phyloP scores from a whole-genome alignment of 805 yeast genomes.

The Maudiozyma serrabonitensis region DNA sequence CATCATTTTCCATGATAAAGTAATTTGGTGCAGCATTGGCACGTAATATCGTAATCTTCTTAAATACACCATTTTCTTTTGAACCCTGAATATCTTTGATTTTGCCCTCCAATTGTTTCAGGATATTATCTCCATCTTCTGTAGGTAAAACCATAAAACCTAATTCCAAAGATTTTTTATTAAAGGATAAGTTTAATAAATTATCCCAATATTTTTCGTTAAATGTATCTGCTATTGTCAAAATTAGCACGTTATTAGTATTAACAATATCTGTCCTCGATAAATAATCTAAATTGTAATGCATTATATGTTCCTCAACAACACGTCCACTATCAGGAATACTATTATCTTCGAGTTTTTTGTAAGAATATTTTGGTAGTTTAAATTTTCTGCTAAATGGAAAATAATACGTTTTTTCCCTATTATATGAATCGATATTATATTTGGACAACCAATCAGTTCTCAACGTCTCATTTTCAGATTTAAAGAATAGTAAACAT shows the following conservation, averaged over 20 bases:
- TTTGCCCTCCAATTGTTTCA: constrained; percentile 57
- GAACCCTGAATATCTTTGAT: constrained; percentile 57
- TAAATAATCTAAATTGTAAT: constrained; percentile 68
- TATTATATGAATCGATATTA: not conserved
- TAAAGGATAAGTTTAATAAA: constrained; percentile 58
- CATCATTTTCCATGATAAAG: constrained; percentile 50
- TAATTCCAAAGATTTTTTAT: constrained; percentile 66
- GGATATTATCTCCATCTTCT: constrained; percentile 65
- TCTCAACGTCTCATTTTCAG: not conserved
- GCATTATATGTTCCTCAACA: constrained; percentile 59
- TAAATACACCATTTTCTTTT: constrained; percentile 32
- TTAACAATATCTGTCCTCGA: constrained; percentile 16
- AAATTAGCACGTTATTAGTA: constrained; percentile 66
- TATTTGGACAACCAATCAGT: not conserved
- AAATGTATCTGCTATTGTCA: constrained; percentile 79
- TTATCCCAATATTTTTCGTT: constrained; percentile 79
- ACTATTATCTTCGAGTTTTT: constrained; percentile 33
- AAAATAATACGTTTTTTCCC: constrained; percentile 18
- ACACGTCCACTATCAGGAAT: constrained; percentile 23
- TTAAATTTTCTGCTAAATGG: constrained; percentile 14
- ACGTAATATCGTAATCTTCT: constrained; percentile 69
- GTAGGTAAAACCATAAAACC: constrained; percentile 84
- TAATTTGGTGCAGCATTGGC: constrained; percentile 52
- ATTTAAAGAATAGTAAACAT: not conserved
- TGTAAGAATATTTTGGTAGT: constrained; percentile 35